phyloP scores from a whole-genome alignment of 1,139 yeast genomes.

The Yamadazyma kanchanaburiensis region DNA sequence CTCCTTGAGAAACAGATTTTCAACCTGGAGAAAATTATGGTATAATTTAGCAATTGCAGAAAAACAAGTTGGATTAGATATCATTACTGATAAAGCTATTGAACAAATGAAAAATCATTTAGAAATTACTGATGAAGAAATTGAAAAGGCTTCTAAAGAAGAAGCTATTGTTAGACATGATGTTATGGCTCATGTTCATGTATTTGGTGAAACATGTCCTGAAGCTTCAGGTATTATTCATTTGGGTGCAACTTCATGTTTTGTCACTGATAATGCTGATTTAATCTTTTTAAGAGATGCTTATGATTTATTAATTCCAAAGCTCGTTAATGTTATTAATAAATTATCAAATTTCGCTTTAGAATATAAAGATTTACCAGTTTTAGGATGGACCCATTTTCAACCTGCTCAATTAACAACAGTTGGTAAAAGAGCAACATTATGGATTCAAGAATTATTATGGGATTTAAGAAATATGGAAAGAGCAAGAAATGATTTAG shows the following conservation, averaged over 20 bases:
- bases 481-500: constrained; percentile 95
- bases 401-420: constrained; percentile 99
- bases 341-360: constrained; percentile 85
- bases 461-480: constrained; percentile 97
- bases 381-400: constrained; percentile 98
- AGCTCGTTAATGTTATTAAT: constrained; percentile 92
- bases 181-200: constrained; percentile 99
- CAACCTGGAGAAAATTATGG: constrained; percentile 99
- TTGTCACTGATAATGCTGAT: constrained; percentile 97
- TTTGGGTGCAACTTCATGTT: constrained; percentile 97
- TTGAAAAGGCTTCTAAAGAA: constrained; percentile 82
- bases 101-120: constrained; percentile 77
- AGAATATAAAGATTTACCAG: constrained; percentile 92
- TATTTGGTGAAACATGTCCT: constrained; percentile 89
- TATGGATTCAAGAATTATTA: constrained; percentile 95
- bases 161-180: constrained; percentile 99
- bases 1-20: constrained; percentile 89
- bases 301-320: constrained; percentile 87
- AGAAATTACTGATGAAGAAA: constrained; percentile 87
- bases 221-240: constrained; percentile 98
- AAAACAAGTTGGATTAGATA: constrained; percentile 78
- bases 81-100: constrained; percentile 88
- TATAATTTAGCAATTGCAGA: constrained; percentile 94
- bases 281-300: constrained; percentile 95
- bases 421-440: constrained; percentile 95